Conservation (phyloP, 2,329 filamentous ascomycete genomes). For the Lecanicillium sp. region DNA sequence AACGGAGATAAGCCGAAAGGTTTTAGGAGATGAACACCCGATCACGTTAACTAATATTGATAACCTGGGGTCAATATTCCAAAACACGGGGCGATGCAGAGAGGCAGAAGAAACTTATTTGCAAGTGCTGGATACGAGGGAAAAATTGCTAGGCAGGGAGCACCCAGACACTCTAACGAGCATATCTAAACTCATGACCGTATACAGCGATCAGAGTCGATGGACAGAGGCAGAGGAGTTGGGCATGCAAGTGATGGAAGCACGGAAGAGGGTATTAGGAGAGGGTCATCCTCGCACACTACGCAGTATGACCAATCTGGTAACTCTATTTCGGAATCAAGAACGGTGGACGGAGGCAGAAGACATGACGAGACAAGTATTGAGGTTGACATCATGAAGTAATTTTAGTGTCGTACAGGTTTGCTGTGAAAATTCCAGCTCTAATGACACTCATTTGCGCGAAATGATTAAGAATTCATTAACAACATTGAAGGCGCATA, state of each 20-base stretch:
- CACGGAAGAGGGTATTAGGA: constrained; percentile 7
- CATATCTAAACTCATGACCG: constrained; percentile 11
- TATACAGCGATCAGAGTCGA: constrained; percentile 5
- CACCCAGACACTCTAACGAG: constrained; percentile 10
- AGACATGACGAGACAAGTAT: too few species aligned
- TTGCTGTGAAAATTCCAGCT: too few species aligned
- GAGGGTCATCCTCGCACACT: constrained; percentile 6
- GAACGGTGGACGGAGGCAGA: constrained; percentile 12
- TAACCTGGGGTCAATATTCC: constrained; percentile 13
- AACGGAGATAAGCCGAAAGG: constrained; percentile 18
- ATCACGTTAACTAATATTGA: constrained; percentile 11
- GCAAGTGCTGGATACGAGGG: constrained; percentile 9
- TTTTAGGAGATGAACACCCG: constrained; percentile 7
- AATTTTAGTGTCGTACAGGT: too few species aligned
- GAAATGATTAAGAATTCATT: too few species aligned
- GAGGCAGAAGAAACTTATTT: constrained; percentile 6
- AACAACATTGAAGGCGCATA: too few species aligned
- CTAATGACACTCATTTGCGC: too few species aligned
- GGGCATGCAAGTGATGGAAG: constrained; percentile 6
- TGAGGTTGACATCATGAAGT: too few species aligned
- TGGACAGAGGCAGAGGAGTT: constrained; percentile 13
- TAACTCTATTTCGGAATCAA: constrained; percentile 4
- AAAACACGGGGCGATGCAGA: not conserved
- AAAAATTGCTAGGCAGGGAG: constrained; percentile 4
- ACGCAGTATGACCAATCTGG: constrained; percentile 7